Evolutionary conservation across 805 yeast species (phyloP).

Genomic region (Candida krabiensis): DNA sequence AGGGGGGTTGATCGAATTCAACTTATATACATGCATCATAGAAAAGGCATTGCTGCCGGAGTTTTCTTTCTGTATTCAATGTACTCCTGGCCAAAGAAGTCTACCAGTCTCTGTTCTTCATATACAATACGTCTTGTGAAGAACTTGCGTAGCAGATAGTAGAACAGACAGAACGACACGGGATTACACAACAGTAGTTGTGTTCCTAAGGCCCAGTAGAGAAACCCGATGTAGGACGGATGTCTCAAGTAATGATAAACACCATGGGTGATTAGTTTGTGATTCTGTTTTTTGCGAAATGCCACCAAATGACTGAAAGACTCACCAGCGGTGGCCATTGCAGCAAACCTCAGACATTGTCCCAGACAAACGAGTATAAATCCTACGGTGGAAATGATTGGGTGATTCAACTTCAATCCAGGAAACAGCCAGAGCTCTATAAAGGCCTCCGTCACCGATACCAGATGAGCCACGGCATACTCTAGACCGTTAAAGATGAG

Average conservation of each 20-base stretch:
- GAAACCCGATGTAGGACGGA: conserved; percentile 91
- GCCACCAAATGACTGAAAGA: conserved; percentile 85
- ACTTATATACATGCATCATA: no score
- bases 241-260: conserved; percentile 70
- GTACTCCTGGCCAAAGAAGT: conserved; percentile 75
- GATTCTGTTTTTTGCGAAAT: conserved; percentile 49
- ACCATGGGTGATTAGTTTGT: conserved; percentile 71
- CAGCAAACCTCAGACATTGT: conserved; percentile 65
- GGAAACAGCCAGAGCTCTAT: conserved; percentile 46
- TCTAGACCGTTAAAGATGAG: conserved; percentile 61
- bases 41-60: conserved; percentile 67
- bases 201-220: conserved; percentile 89
- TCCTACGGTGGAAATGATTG: conserved; percentile 41
- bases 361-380: conserved; percentile 51
- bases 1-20: no score
- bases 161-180: conserved; percentile 53
- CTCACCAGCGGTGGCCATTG: conserved; percentile 86
- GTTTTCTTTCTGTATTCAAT: conserved; percentile 47
- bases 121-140: conserved; percentile 63
- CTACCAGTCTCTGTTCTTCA: conserved; percentile 66
- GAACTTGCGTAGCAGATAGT: conserved; percentile 61
- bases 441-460: conserved; percentile 52
- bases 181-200: conserved; percentile 73
- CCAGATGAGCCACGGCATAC: conserved; percentile 55
- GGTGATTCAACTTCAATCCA: conserved; percentile 24